phyloP scores from a whole-genome alignment of 768 basidiomycete genomes.

The Collybia sp. region DNA sequence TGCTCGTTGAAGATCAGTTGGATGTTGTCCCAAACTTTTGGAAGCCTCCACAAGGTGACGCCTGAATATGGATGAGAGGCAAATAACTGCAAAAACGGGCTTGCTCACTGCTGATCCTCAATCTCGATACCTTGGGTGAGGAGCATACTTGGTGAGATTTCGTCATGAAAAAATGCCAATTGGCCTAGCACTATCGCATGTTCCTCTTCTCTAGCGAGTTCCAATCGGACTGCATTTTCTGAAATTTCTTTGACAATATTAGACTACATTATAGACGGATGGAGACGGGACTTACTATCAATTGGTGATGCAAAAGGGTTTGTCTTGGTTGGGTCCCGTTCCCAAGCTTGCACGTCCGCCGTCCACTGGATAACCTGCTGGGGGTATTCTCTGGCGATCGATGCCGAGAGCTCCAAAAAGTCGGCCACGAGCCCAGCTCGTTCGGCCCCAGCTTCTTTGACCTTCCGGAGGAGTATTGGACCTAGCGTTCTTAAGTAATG shows the following conservation, averaged over 20 bases:
- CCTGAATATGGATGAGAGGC: slow-evolving; percentile 1
- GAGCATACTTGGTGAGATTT: slow-evolving; percentile 1
- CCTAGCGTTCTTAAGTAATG: neutral
- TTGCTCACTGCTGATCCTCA: slow-evolving; percentile 11
- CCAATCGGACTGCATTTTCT: slow-evolving; percentile 5
- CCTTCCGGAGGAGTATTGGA: neutral
- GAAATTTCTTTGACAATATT: neutral
- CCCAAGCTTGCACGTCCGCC: slow-evolving; percentile 5
- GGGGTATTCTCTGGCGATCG: neutral
- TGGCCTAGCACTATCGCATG: neutral
- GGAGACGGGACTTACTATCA: slow-evolving; percentile 1
- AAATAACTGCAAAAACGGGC: neutral
- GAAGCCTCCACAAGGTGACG: neutral
- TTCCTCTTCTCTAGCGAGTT: slow-evolving; percentile 14
- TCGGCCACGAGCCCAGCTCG: neutral
- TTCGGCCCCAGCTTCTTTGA: neutral
- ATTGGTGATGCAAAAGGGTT: slow-evolving; percentile 7
- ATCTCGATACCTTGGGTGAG: slow-evolving; percentile 9
- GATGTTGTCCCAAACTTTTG: slow-evolving; percentile 5
- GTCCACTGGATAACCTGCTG: slow-evolving; percentile 1
- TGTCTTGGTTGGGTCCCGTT: slow-evolving; percentile 2
- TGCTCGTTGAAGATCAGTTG: slow-evolving; percentile 9
- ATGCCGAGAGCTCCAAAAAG: neutral
- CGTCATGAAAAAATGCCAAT: slow-evolving; percentile 4
- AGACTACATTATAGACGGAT: neutral